Percentiles rank a stretch among this genome's conserved stretches.
These are phyloP conservation scores for Macrolepiota fuliginosa DNA, from an alignment of 768 basidiomycete species.

Conservation along the genomic window DNA sequence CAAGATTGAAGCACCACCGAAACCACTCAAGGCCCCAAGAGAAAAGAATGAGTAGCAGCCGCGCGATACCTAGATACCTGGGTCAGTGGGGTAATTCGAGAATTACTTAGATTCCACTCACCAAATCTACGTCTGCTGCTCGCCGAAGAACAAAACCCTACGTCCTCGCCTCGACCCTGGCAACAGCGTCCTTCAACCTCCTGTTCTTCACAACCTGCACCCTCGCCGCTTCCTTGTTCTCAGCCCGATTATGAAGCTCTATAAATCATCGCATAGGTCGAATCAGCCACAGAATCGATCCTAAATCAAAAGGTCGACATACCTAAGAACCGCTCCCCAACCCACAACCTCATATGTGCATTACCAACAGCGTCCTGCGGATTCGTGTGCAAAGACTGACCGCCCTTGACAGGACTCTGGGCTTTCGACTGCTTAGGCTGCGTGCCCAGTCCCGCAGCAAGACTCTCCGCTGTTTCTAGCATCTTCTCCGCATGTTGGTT, in stretches of 20 bases:
- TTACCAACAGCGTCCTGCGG: slow-evolving; percentile 48
- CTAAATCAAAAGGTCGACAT: slow-evolving; percentile 20
- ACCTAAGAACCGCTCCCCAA: slow-evolving; percentile 70
- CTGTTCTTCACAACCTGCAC: slow-evolving; percentile 48
- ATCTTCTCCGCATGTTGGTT: slow-evolving; percentile 66
- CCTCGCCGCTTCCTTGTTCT: slow-evolving; percentile 43
- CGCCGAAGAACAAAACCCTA: neutral
- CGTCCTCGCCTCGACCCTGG: slow-evolving; percentile 19
- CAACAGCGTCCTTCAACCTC: slow-evolving; percentile 23
- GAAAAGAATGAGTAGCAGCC: neutral
- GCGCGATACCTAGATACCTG: neutral
- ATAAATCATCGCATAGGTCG: slow-evolving; percentile 1
- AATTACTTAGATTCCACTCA: neutral
- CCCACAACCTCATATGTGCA: slow-evolving; percentile 66
- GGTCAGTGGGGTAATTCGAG: neutral
- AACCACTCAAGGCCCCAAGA: neutral
- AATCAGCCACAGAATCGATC: neutral
- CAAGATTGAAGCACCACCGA: neutral
- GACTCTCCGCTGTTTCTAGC: slow-evolving; percentile 63
- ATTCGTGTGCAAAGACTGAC: neutral
- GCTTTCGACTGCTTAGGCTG: slow-evolving; percentile 21
- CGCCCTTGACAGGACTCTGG: slow-evolving; percentile 1
- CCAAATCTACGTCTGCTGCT: neutral
- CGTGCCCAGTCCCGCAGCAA: slow-evolving; percentile 70
- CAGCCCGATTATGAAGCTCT: slow-evolving; percentile 61